phyloP scores from a whole-genome alignment of 257 asterid species.

The Ehretia macrophylla region DNA sequence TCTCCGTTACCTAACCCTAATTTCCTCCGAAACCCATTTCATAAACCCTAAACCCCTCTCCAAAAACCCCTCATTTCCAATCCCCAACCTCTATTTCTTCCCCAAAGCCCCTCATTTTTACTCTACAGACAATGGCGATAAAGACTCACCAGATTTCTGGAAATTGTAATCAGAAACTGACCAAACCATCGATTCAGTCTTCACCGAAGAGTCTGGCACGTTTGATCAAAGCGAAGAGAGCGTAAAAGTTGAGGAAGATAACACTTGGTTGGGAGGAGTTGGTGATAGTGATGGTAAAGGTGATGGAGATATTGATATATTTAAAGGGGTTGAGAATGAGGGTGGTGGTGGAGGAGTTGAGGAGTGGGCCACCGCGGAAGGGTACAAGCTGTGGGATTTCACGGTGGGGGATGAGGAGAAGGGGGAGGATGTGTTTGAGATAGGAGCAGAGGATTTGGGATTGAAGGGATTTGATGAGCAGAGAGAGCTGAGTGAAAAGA shows the following conservation, averaged over 20 bases:
- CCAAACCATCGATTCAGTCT: slow-evolving; percentile 29
- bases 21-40: slow-evolving; percentile 35
- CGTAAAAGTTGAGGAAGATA: neutral
- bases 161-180: slow-evolving; percentile 52
- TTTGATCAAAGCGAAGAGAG: neutral
- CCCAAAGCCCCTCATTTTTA: slow-evolving; percentile 38
- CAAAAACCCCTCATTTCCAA: slow-evolving; percentile 15
- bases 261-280: slow-evolving; percentile 14
- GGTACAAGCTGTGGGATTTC: slow-evolving; percentile 47
- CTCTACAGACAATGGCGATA: slow-evolving; percentile 46
- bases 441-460: slow-evolving; percentile 24
- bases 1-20: slow-evolving; percentile 39
- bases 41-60: slow-evolving; percentile 20
- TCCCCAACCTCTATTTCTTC: slow-evolving; percentile 14
- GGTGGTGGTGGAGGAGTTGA: slow-evolving; percentile 22
- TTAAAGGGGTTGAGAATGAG: slow-evolving; percentile 20
- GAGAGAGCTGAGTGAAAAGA: slow-evolving; percentile 21
- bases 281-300: neutral
- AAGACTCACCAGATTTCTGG: slow-evolving; percentile 62
- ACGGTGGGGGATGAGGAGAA: slow-evolving; percentile 30
- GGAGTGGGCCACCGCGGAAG: slow-evolving; percentile 33
- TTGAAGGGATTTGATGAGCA: slow-evolving; percentile 19
- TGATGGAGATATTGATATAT: slow-evolving; percentile 10
- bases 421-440: slow-evolving; percentile 40
- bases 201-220: slow-evolving; percentile 5